Evolutionary conservation across 495 filamentous ascomycete species (phyloP), one percentile per base, ranked within the genome.

Genomic region (Penicillium odoratum): DNA sequence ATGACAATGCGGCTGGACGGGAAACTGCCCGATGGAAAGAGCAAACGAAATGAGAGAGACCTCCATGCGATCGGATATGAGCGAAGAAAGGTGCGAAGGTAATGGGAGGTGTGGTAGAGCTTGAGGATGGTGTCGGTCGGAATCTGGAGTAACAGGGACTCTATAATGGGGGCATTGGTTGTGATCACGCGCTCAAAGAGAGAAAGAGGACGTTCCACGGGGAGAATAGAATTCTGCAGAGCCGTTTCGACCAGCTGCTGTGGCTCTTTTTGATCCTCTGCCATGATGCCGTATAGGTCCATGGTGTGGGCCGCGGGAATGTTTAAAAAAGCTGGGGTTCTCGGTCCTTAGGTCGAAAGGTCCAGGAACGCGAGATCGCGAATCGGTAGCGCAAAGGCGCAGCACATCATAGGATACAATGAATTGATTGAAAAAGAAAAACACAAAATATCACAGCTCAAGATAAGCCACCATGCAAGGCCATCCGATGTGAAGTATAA

Each of bases 61-160:
- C 78, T 81, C 83, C 83, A 86, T 74, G 83, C 83, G 57, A 79
- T 78, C 42, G 83, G 83, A 68, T 84, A 85, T 25, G 73, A 72
- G 53, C 71, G 74, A 29, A 86, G 74, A 57, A 85, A 85, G 18
- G 70, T 70, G 42, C 81, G 79, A 26, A 86, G 77, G 64, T 80
- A 76, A 52, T 67, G 66, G 15, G 81, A 83, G 34, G 82, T 81
- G 55, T 85, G 82, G 58, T 83, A 83, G 54, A 85, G 79, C 53
- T 81, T 74, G 61, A 86, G 67, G 56, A 85, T 75, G 31, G 82
- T 69, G 36, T 79, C 68, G 44, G 83, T 85, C 36, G 83, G 83
- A 33, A 81, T 69, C 51, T 85, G 81, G n/a, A 80, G 74, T 15
- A 85, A 70, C 16, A 86, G 74, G 16, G 81, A 84, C 64, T 84